Percentiles rank a stretch among this genome's conserved stretches.
These are phyloP conservation scores for Botrytis deweyae DNA, from an alignment of 2,329 filamentous ascomycete species.

Conservation along the genomic window DNA sequence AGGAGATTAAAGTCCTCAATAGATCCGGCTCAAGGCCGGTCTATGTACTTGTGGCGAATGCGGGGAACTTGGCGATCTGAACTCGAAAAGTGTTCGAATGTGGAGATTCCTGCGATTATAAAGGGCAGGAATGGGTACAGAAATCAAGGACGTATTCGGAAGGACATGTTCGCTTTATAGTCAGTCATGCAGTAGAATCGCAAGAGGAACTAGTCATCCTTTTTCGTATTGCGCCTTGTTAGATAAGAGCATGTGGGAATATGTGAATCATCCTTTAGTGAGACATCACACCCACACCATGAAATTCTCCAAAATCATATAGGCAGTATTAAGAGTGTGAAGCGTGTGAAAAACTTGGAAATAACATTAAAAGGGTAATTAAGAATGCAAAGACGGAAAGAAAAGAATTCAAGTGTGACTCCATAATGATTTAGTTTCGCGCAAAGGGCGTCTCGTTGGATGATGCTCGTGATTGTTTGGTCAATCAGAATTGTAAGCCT, in stretches of 20 bases:
- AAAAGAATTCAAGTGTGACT: conserved; percentile 22
- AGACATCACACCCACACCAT: conserved; percentile 29
- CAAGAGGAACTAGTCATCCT: conserved; percentile 26
- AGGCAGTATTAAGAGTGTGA: conserved; percentile 18
- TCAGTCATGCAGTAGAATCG: conserved; percentile 33
- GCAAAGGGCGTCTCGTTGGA: conserved; percentile 10
- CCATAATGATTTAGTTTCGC: conserved; percentile 12
- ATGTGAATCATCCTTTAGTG: conserved; percentile 33
- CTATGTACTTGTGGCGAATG: conserved; percentile 29
- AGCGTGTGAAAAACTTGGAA: background rate
- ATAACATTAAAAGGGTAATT: background rate
- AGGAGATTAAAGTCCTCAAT: background rate
- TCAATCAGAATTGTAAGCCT: conserved; percentile 14
- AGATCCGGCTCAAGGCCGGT: conserved; percentile 39
- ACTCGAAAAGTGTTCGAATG: conserved; percentile 2
- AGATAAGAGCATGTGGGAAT: conserved; percentile 29
- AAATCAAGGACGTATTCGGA: conserved; percentile 25
- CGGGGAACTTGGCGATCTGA: conserved; percentile 16
- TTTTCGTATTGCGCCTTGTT: conserved; percentile 31
- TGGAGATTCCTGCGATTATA: conserved; percentile 5
- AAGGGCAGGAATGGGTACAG: conserved; percentile 18
- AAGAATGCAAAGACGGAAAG: conserved; percentile 46
- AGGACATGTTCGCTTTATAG: conserved; percentile 28
- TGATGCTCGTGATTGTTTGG: conserved; percentile 22
- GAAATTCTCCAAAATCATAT: conserved; percentile 16